Evolutionary conservation across 305 asterid genomes (phyloP).

Genomic region (Ajuga reptans): DNA sequence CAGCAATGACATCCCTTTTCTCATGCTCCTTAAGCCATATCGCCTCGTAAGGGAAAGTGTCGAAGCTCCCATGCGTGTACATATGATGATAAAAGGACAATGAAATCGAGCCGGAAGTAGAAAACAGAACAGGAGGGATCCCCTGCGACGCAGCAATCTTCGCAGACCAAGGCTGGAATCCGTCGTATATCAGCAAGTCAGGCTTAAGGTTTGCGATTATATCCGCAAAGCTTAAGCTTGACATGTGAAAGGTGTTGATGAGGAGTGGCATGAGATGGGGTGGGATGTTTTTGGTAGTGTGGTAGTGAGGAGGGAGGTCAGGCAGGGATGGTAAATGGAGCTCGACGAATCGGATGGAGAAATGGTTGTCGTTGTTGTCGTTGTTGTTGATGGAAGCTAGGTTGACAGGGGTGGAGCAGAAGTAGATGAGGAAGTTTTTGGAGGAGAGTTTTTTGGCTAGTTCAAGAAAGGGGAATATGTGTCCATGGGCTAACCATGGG

Average conservation of each 20-base stretch:
- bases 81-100: not conserved
- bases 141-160: conserved; percentile 13
- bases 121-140: not conserved
- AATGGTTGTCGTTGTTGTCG: not conserved
- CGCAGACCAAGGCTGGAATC: conserved; percentile 35
- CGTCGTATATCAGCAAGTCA: conserved; percentile 33
- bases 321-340: conserved; percentile 26
- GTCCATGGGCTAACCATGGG: conserved; percentile 34
- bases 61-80: not conserved
- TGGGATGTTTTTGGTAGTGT: conserved; percentile 31
- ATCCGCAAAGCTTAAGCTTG: conserved; percentile 11
- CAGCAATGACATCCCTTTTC: not conserved
- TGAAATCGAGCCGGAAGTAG: not conserved
- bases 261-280: conserved; percentile 30
- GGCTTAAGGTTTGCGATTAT: conserved; percentile 24
- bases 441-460: conserved; percentile 25
- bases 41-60: conserved; percentile 3
- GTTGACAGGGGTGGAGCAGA: conserved; percentile 29
- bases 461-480: conserved; percentile 25
- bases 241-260: conserved; percentile 22
- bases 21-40: not conserved
- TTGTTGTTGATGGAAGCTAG: conserved; percentile 20
- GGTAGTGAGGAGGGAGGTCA: conserved; percentile 29
- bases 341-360: conserved; percentile 22
- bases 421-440: conserved; percentile 24